Base-by-base conservation (phyloP, 2,329 filamentous ascomycete genomes). In the Botrytis paeoniae region DNA sequence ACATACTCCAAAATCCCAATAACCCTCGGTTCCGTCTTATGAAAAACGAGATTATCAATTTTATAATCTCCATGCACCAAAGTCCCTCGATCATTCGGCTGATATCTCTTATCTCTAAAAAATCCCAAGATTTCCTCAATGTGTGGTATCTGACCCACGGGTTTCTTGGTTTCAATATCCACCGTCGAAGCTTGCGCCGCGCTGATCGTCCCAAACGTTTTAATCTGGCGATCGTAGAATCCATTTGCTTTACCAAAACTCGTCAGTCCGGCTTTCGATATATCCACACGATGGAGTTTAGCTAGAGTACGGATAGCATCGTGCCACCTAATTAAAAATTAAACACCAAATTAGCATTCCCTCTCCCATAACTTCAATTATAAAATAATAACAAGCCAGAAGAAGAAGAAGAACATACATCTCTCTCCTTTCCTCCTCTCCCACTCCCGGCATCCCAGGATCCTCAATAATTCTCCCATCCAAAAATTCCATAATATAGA, bases 61-160 rank as follows among this genome's bases (percentile, higher is more conserved):
- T 98, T 99, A 85, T 95, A 99, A 82, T 99, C 96, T 51, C 96
- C 96, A 80, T 98, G 96, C 43, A 98, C 91, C 75, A 98, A 87
- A 7, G 91, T 92, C 35, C 88, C 90, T 75, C 93, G 86, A 81
- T 98, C 95, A 75, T 86, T 85, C 1, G 95, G 95, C 83, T 95
- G 93, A 68, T 86, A 86, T 73, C 82, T 82, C 76, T 89, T 85
- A 79, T 95, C 87, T 68, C 84, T 86, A 82, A 98, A 97, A 83
- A 96, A 97, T 2, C 81, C 82, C 61, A 96, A 87, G 85, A 95
- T 91, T 60, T 94, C 92, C 72, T 91, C 87, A 80, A 97, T 94
- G 81, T 95, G 89, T 41, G 95, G 94, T 78, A 98, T 90, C 78
- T 90, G 88, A 12, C 95, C 95, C 4, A 98, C 94, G 0, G 90